phyloP scores from a whole-genome alignment of 2,329 filamentous ascomycete species.

The Salinomyces thailandicus region DNA sequence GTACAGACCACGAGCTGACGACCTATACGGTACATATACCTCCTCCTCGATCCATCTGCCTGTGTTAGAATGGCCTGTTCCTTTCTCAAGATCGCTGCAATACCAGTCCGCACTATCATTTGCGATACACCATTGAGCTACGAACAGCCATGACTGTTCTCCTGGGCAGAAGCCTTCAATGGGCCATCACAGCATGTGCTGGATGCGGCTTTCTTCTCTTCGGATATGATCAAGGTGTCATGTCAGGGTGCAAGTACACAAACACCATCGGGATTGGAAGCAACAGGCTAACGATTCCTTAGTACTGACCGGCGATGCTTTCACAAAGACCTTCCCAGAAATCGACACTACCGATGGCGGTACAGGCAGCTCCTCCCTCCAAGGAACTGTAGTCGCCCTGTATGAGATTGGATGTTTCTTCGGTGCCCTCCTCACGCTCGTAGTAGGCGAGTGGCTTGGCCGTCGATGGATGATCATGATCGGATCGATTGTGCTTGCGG shows the following conservation, averaged over 20 bases:
- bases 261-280: too few species aligned
- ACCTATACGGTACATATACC: too few species aligned
- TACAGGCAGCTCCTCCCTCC: conserved; percentile 8
- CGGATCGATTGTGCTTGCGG: conserved; percentile 38
- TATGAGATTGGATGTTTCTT: conserved; percentile 52
- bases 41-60: too few species aligned
- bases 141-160: not conserved
- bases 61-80: too few species aligned
- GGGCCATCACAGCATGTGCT: conserved; percentile 8
- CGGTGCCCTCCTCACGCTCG: conserved; percentile 41
- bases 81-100: too few species aligned
- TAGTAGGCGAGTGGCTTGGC: conserved; percentile 25
- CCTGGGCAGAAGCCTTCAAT: conserved; percentile 2
- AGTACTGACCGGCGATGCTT: conserved; percentile 3
- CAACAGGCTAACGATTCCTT: too few species aligned
- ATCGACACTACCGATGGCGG: conserved; percentile 9
- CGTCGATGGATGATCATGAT: conserved; percentile 37
- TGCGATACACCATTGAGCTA: too few species aligned
- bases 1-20: too few species aligned
- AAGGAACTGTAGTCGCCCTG: conserved; percentile 40
- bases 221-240: conserved; percentile 7
- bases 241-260: conserved; percentile 1
- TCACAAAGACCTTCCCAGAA: conserved; percentile 10
- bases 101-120: too few species aligned
- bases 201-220: conserved; percentile 7